Percentiles rank a stretch among this genome's conserved stretches.
Conservation (phyloP, 768 basidiomycete genomes). For the Lentinula edodes region DNA sequence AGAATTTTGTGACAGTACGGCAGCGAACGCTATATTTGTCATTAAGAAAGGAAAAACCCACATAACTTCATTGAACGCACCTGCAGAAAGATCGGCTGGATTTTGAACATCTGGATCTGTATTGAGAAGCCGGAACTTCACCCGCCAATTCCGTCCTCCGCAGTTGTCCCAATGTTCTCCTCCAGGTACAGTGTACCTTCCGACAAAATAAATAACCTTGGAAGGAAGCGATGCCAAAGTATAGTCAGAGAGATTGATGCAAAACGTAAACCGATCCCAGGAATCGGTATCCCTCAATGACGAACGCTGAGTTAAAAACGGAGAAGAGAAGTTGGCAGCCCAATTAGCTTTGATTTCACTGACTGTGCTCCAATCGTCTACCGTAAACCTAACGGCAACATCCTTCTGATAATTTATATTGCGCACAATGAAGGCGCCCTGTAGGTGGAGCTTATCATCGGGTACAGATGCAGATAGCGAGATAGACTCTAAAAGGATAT, state of each 20-base stretch:
- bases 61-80: background rate
- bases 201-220: slow-evolving; percentile 57
- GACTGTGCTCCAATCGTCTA: slow-evolving; percentile 93
- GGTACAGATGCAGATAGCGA: slow-evolving; percentile 6
- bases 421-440: slow-evolving; percentile 76
- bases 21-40: background rate
- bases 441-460: slow-evolving; percentile 23
- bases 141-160: slow-evolving; percentile 64
- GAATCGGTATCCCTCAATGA: background rate
- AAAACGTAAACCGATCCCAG: slow-evolving; percentile 61
- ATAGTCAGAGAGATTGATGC: slow-evolving; percentile 70
- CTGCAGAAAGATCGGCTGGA: background rate
- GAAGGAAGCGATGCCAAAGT: slow-evolving; percentile 37
- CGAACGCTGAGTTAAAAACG: background rate
- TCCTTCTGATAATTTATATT: slow-evolving; percentile 86
- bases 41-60: background rate
- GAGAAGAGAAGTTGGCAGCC: slow-evolving; percentile 34
- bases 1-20: background rate
- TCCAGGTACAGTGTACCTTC: slow-evolving; percentile 1
- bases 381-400: slow-evolving; percentile 81
- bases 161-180: slow-evolving; percentile 98
- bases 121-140: slow-evolving; percentile 45
- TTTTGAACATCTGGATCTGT: background rate
- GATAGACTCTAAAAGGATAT: slow-evolving; percentile 26
- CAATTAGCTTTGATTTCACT: slow-evolving; percentile 70